phyloP scores from a whole-genome alignment of 2,329 filamentous ascomycete genomes.

The Colletotrichum sojae region DNA sequence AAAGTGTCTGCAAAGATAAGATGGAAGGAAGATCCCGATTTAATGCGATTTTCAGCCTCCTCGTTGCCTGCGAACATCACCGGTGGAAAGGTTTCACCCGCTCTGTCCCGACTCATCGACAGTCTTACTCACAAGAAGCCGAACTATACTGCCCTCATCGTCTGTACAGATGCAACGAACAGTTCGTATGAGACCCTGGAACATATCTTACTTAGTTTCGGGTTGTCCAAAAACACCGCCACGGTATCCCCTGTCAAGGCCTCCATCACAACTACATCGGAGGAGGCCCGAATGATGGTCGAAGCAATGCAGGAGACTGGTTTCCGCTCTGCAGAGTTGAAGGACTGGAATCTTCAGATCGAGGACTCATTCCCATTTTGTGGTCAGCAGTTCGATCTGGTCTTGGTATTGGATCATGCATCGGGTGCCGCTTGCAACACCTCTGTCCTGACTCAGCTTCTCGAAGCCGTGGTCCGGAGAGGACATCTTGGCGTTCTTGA shows the following conservation, averaged over 20 bases:
- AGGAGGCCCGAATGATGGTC: neutral
- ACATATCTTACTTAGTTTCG: neutral
- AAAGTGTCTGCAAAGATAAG: constrained; percentile 18
- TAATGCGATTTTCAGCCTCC: neutral
- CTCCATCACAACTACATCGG: neutral
- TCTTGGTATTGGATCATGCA: neutral
- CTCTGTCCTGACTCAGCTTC: neutral
- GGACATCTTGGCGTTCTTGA: neutral
- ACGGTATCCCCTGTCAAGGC: neutral
- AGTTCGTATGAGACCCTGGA: neutral
- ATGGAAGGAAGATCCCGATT: constrained; percentile 20
- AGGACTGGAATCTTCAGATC: neutral
- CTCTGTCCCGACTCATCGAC: neutral
- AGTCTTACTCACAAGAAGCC: constrained; percentile 11
- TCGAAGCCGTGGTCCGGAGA: neutral
- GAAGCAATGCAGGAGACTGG: neutral
- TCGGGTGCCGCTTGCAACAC: neutral
- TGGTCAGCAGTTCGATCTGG: neutral
- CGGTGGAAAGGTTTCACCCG: neutral
- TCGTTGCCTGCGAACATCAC: neutral
- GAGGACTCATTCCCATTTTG: neutral
- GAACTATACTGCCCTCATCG: neutral
- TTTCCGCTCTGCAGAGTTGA: neutral
- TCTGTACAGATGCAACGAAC: neutral
- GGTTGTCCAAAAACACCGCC: neutral